Base-by-base conservation (phyloP, 1,284 basidiomycete genomes). In the Sporisorium sorghi region DNA sequence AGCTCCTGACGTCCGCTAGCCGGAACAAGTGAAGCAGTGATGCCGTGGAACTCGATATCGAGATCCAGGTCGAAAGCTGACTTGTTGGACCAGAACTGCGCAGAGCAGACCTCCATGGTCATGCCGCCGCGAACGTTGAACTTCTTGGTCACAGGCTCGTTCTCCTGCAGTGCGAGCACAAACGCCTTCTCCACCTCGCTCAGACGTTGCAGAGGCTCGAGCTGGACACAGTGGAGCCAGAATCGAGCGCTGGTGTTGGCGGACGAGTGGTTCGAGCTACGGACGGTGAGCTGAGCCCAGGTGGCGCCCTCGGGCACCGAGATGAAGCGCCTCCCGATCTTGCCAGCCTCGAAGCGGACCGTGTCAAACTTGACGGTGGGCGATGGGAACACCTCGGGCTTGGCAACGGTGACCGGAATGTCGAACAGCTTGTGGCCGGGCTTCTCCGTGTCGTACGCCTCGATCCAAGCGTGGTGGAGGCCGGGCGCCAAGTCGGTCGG, bases 201-300 rank as follows among this genome's bases (percentile, higher is more conserved):
- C 30, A 85, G 66, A 19, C 84, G 74, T 42, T 71, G 66, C 37
- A 83, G 78, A 28, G 82, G 80, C 64, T 76, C 73, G 9, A 85
- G 64, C 71, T 85, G 83, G 50, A 85, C 83, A 35, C 79, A 70
- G 58, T 85, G 84, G 15, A 84, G 60, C 84, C 84, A 85, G 67
- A 84, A 79, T 14, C 82, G 80, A 12, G 78, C 83, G 23, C 70
- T 76, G n/a, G 83, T 77, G 30, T 75, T 75, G 1, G 69, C 43
- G 8, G 73, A 67, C 33, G 78, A 75, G 57, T 85, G 83, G 19
- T 77, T 77, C 7, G 50, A 59, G 52, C 80, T 79, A 42, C 78
- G 79, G 28, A 85, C 59, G 26, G 80, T 77, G 21, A 83, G 55
- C 51, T 84, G 81, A 43, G 83, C 84, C 82, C 83, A 85, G 11